Conservation (phyloP, 371 early-diverging fungal genomes). For the Mucor velutinosus region DNA sequence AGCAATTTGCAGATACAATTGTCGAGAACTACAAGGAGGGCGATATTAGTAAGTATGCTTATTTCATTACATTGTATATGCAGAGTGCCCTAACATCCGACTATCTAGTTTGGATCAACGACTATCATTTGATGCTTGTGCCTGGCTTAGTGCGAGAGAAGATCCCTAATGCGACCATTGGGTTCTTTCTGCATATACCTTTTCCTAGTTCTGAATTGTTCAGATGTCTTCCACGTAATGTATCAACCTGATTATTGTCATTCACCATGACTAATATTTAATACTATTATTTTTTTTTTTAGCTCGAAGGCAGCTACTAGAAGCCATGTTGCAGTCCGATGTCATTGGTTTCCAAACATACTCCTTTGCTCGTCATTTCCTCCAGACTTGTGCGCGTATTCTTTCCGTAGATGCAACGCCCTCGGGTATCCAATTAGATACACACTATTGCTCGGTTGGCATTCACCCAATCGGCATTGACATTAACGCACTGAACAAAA, state of each 20-base stretch:
- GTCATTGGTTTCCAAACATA: constrained; percentile 92
- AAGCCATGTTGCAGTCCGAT: constrained; percentile 85
- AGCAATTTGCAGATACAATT: constrained; percentile 80
- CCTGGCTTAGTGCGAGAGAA: constrained; percentile 83
- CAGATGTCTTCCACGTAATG: constrained; percentile 78
- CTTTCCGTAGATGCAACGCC: constrained; percentile 82
- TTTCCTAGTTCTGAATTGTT: constrained; percentile 95
- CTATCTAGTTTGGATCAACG: constrained; percentile 92
- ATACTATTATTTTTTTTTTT: neutral
- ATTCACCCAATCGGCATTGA: constrained; percentile 95
- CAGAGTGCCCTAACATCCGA: neutral
- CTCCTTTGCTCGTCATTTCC: constrained; percentile 92
- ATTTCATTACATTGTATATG: neutral
- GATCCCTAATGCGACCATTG: constrained; percentile 83
- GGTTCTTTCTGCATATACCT: constrained; percentile 95
- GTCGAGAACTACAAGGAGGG: constrained; percentile 69
- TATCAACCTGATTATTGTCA: neutral
- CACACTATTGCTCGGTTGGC: constrained; percentile 79
- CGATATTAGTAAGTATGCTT: constrained; percentile 77
- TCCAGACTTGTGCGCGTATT: constrained; percentile 84
- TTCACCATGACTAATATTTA: neutral
- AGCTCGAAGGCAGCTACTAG: constrained; percentile 79
- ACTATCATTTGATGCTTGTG: constrained; percentile 96
- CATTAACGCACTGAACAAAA: constrained; percentile 60
- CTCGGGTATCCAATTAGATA: constrained; percentile 80